Conservation (phyloP, 306 rosid genomes). For the Cicer chorassanicum region DNA sequence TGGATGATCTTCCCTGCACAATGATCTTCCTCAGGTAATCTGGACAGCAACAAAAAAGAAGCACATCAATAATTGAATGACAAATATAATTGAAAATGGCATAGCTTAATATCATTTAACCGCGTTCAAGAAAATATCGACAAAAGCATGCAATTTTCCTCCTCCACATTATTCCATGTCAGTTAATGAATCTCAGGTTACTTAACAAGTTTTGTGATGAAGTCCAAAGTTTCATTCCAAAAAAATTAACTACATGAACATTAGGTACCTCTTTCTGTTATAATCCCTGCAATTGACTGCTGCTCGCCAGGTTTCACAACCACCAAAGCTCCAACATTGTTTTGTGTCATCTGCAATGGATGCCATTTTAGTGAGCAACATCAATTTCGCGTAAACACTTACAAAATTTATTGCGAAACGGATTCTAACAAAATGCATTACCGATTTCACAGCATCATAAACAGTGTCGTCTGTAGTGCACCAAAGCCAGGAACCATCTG, state of each 20-base stretch:
- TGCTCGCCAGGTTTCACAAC: constrained; percentile 86
- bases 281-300: constrained; percentile 83
- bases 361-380: constrained; percentile 8
- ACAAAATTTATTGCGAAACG: constrained; percentile 12
- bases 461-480: constrained; percentile 91
- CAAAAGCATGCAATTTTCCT: constrained; percentile 9
- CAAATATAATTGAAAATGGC: background rate
- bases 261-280: constrained; percentile 88
- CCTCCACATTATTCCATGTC: constrained; percentile 4
- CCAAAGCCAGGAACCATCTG: constrained; percentile 99
- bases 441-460: constrained; percentile 98
- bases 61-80: background rate
- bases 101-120: background rate
- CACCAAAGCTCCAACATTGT: constrained; percentile 97
- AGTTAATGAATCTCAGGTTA: background rate
- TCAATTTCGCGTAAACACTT: constrained; percentile 20
- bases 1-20: constrained; percentile 98
- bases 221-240: too few species aligned
- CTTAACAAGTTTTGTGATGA: too few species aligned
- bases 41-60: constrained; percentile 42
- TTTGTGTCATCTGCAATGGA: constrained; percentile 86
- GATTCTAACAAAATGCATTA: constrained; percentile 49
- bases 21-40: constrained; percentile 99
- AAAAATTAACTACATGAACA: background rate
- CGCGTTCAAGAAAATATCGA: constrained; percentile 6